Evolutionary conservation across 139 green algal species (phyloP).

Genomic region (Pleodorina starrii): DNA sequence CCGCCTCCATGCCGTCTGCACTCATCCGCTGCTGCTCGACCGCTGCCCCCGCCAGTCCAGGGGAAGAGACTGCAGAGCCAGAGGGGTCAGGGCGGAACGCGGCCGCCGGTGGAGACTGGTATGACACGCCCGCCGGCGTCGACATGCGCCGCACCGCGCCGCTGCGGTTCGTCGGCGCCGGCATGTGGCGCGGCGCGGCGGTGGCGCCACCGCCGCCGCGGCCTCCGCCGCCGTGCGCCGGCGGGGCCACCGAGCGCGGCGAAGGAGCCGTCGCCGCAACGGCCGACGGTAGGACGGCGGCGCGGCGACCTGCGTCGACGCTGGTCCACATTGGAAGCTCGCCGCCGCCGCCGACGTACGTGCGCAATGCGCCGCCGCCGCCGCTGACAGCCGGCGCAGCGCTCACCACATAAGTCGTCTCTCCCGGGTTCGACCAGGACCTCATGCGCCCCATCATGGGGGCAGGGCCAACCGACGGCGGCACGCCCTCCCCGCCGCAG

Average conservation of each 20-base stretch:
- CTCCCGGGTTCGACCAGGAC: not conserved
- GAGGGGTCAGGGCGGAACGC: not conserved
- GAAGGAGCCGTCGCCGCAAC: not conserved
- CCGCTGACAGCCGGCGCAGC: not conserved
- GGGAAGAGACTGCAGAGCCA: not conserved
- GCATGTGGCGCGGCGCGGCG: slow-evolving; percentile 27
- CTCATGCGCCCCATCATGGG: not conserved
- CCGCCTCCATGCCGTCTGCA: not conserved
- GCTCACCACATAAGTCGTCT: not conserved
- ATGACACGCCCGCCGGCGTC: not conserved
- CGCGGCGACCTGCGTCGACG: not conserved
- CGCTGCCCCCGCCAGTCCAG: not conserved
- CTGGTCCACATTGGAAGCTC: not conserved
- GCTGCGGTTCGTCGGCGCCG: slow-evolving; percentile 31
- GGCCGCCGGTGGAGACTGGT: not conserved
- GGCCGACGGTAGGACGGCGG: not conserved
- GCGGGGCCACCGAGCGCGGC: not conserved
- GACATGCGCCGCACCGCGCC: slow-evolving; percentile 1
- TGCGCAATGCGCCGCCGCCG: not conserved
- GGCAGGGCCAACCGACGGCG: not conserved
- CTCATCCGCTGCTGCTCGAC: not conserved
- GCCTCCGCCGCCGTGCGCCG: not conserved
- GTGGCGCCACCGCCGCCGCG: not conserved
- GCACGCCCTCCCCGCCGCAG: not conserved
- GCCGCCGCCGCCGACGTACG: not conserved